A percentile compares a stretch with the other conserved stretches of the same genome.
Evolutionary conservation across 1,139 yeast species (phyloP).

Genomic region (Yamadazyma friedrichii): DNA sequence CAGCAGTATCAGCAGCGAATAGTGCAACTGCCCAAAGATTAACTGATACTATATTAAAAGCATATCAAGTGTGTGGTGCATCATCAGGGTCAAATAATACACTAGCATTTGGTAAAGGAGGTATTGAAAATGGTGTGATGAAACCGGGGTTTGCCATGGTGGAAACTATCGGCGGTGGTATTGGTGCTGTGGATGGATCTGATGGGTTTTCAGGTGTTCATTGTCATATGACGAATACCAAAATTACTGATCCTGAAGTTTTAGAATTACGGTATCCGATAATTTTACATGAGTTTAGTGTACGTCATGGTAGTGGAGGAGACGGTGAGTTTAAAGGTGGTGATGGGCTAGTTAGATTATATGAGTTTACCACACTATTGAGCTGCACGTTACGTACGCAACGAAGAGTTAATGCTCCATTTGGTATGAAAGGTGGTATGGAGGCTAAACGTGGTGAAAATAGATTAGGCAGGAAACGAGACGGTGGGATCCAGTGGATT

Average conservation of each 20-base stretch:
- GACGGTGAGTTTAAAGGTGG: slow-evolving; percentile 35
- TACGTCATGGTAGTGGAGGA: slow-evolving; percentile 35
- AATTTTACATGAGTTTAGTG: slow-evolving; percentile 25
- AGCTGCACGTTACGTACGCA: slow-evolving; percentile 20
- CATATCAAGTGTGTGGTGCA: slow-evolving; percentile 61
- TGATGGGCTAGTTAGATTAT: slow-evolving; percentile 21
- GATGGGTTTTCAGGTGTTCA: slow-evolving; percentile 42
- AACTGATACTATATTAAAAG: slow-evolving; percentile 34
- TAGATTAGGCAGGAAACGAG: slow-evolving; percentile 41
- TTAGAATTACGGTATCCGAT: slow-evolving; percentile 37
- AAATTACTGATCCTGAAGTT: slow-evolving; percentile 40
- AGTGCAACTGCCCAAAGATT: slow-evolving; percentile 45
- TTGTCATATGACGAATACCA: slow-evolving; percentile 45
- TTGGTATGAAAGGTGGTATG: slow-evolving; percentile 24
- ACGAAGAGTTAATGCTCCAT: slow-evolving; percentile 20
- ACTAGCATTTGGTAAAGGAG: slow-evolving; percentile 45
- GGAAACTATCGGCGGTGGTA: slow-evolving; percentile 15
- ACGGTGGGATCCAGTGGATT: slow-evolving; percentile 20
- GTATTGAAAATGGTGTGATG: slow-evolving; percentile 20
- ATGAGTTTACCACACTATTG: slow-evolving; percentile 18
- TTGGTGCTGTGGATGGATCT: slow-evolving; percentile 20
- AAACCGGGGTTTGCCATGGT: slow-evolving; percentile 16
- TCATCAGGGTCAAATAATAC: slow-evolving; percentile 40
- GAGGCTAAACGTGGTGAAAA: slow-evolving; percentile 60
- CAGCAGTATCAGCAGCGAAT: slow-evolving; percentile 47